Percentiles rank a stretch among this genome's conserved stretches.
Evolutionary conservation across 2,329 filamentous ascomycete genomes (phyloP).

Genomic region (Pseudocercospora crystallina): DNA sequence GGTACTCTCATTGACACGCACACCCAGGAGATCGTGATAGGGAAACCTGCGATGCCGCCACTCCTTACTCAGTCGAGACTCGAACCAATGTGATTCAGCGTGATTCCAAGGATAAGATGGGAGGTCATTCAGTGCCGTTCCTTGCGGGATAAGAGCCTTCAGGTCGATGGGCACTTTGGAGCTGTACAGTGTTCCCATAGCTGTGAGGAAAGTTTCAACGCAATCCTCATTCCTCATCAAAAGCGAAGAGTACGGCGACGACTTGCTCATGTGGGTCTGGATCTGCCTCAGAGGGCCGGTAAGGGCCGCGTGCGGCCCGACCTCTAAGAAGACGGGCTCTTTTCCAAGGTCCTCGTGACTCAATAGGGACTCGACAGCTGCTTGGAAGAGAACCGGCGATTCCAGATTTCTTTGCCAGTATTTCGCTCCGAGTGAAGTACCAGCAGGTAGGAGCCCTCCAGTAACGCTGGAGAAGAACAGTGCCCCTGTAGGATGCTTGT

Average conservation of each 20-base stretch:
- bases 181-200: neutral
- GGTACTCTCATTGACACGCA: neutral
- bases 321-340: conserved; percentile 1
- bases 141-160: neutral
- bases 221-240: conserved; percentile 1
- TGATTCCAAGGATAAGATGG: conserved; percentile 8
- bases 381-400: neutral
- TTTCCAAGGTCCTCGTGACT: neutral
- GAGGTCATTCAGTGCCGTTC: neutral
- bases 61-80: conserved; percentile 1
- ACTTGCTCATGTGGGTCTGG: too few relatives aligned
- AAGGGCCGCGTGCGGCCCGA: conserved; percentile 9
- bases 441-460: neutral
- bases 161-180: neutral
- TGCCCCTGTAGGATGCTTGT: neutral
- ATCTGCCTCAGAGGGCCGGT: neutral
- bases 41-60: conserved; percentile 4
- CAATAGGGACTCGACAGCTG: neutral
- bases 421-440: neutral
- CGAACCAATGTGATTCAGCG: neutral
- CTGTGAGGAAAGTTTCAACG: neutral
- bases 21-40: conserved; percentile 7
- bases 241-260: neutral
- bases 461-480: neutral
- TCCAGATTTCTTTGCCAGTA: conserved; percentile 6